These are phyloP conservation scores for Scenedesmus sp. DNA, from an alignment of 163 green algal species.

Conservation along the genomic window DNA sequence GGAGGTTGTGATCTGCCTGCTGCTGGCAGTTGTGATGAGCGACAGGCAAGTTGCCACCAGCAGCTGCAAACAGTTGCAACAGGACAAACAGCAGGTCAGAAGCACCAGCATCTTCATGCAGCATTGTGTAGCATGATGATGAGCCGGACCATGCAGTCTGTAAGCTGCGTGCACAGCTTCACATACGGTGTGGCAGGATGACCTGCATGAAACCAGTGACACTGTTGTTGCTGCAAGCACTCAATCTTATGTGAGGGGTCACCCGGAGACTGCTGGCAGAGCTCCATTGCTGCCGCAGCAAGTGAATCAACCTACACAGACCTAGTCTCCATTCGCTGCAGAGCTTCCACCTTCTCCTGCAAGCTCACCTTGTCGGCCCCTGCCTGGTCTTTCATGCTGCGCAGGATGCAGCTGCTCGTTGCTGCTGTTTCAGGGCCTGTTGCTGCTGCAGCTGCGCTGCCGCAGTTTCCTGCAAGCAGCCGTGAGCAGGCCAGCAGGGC, in stretches of 20 bases:
- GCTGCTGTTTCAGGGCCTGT: not conserved
- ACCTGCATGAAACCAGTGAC: too few relatives aligned
- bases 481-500: conserved; percentile 3
- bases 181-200: too few relatives aligned
- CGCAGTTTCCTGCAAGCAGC: not conserved
- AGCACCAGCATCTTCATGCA: not conserved
- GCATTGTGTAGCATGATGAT: not conserved
- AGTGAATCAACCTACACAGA: too few relatives aligned
- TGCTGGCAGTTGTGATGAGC: not conserved
- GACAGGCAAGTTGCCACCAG: not conserved
- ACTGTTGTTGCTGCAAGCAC: too few relatives aligned
- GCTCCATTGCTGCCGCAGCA: not conserved
- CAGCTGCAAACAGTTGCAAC: not conserved
- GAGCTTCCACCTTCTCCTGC: not conserved
- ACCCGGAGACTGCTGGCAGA: not conserved
- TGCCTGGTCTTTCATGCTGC: not conserved
- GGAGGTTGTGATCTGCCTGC: not conserved
- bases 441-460: conserved; percentile 40
- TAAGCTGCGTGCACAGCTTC: too few relatives aligned
- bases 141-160: too few relatives aligned
- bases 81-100: not conserved
- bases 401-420: not conserved
- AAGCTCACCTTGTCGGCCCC: conserved; percentile 36
- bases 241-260: too few relatives aligned
- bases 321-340: not conserved